These are phyloP conservation scores for Conringia planisiliqua DNA, from an alignment of 345 rosid species.

Conservation along the genomic window DNA sequence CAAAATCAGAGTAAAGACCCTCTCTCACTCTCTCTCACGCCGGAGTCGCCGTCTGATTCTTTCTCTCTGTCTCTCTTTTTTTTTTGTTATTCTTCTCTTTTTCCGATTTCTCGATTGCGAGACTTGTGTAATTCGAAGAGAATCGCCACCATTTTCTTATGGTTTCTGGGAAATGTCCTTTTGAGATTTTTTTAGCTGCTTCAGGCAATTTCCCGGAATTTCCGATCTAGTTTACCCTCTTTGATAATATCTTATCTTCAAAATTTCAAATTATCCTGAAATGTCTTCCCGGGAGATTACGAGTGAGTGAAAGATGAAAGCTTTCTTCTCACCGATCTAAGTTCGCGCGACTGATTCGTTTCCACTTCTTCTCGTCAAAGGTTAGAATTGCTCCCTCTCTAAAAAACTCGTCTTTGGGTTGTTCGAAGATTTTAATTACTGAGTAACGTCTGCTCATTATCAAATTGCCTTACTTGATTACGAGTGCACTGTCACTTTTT, in stretches of 20 bases:
- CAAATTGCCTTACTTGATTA: too few relatives aligned
- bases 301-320: constrained; percentile 46
- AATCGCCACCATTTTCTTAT: neutral
- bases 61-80: neutral
- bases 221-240: constrained; percentile 17
- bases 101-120: neutral
- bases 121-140: neutral
- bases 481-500: too few relatives aligned
- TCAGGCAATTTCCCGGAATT: constrained; percentile 4
- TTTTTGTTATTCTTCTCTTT: too few relatives aligned
- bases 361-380: constrained; percentile 21
- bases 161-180: constrained; percentile 30
- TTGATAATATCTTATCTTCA: neutral
- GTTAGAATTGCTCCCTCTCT: constrained; percentile 26
- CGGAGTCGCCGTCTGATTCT: neutral
- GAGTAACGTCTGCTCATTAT: neutral
- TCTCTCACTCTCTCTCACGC: neutral
- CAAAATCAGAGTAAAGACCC: neutral
- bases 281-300: neutral
- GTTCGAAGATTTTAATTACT: neutral
- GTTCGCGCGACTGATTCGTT: neutral
- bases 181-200: constrained; percentile 12
- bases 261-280: neutral
- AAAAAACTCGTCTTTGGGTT: too few relatives aligned
- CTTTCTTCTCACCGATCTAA: constrained; percentile 22